Base-by-base conservation (phyloP, 179 eudicot genomes). In the Vitellaria paradoxa region DNA sequence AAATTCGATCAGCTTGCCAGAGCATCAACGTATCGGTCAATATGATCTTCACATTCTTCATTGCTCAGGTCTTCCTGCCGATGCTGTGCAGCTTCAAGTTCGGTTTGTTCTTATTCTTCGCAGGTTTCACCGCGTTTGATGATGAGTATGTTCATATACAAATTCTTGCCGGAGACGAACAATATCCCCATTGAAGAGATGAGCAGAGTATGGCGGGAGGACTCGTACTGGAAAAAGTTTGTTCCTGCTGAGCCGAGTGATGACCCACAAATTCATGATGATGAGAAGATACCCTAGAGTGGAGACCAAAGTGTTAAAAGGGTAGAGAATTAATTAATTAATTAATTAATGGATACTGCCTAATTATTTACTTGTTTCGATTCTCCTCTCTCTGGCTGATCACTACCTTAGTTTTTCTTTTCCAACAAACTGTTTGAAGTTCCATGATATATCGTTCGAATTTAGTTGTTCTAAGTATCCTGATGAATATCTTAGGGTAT, bases 141-240 rank as follows among this genome's bases (percentile, higher is more conserved):
- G 0, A 86, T 86, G 88, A 83, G 77, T 12, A 0, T 79, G 7
- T 83, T 83, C 76, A 20, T 83, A 0, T 20, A 9, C 68, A 37
- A 65, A 21, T 81, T 78, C 76, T 62, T 86, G 79, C 88, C 88
- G 4, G 88, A 85, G 84, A 85, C 88, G 7, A 85, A 85, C 65
- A 77, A 80, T 9, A 66, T 82, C 3, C 88, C 88, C 9, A 83
- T 86, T 20, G 88, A 86, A 62, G 86, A 86, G 49, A 86, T 86
- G 88, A 40, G 14, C 11, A 30, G 18, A 0, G 85, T 86, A 23
- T 86, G 88, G 88, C 68, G 76, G 18, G 14, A 74, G 18, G 86
- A 86, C 30, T 72, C 77, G 81, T 76, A 61, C 68, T 86, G 88
- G 88, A 59, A 67, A 2, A 81, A 73, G 56, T 81, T 68, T 42